Evolutionary conservation across 1,284 basidiomycete genomes (phyloP).

Genomic region (Vanrija humicola): DNA sequence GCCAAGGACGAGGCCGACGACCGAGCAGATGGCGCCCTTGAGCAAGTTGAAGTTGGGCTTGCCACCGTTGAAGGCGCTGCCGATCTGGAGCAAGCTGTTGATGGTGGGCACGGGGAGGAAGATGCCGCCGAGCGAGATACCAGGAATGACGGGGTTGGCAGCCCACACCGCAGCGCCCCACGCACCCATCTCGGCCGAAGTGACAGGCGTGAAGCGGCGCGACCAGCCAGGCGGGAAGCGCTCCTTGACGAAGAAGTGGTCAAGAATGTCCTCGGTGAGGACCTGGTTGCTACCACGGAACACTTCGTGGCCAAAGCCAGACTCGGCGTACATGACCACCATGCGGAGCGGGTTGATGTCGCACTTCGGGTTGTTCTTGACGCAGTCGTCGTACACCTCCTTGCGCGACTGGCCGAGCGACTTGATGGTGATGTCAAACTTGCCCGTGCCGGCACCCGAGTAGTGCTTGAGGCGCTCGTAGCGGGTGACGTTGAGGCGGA

Average conservation of each 20-base stretch:
- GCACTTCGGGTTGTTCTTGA: constrained; percentile 6
- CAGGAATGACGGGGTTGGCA: not conserved
- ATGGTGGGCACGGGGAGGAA: not conserved
- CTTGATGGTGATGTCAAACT: not conserved
- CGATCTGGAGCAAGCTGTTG: not conserved
- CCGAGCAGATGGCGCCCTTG: not conserved
- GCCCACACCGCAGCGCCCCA: constrained; percentile 8
- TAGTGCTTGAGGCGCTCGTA: not conserved
- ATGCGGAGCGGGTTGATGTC: constrained; percentile 7
- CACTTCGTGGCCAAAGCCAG: constrained; percentile 6
- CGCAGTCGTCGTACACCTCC: not conserved
- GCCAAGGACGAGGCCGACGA: not conserved
- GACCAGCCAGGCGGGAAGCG: constrained; percentile 8
- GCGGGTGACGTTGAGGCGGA: not conserved
- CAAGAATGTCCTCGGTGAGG: not conserved
- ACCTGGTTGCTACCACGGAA: constrained; percentile 1
- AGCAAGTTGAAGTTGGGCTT: not conserved
- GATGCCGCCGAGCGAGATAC: not conserved
- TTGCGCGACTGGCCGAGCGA: constrained; percentile 1
- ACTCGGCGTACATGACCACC: constrained; percentile 12
- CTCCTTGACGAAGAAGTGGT: constrained; percentile 7
- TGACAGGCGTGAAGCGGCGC: constrained; percentile 4
- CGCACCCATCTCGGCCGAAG: constrained; percentile 6
- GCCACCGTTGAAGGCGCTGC: not conserved
- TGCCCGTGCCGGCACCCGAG: not conserved